These are phyloP conservation scores for Trematosphaeria pertusa DNA, from an alignment of 2,329 filamentous ascomycete species.

Conservation along the genomic window DNA sequence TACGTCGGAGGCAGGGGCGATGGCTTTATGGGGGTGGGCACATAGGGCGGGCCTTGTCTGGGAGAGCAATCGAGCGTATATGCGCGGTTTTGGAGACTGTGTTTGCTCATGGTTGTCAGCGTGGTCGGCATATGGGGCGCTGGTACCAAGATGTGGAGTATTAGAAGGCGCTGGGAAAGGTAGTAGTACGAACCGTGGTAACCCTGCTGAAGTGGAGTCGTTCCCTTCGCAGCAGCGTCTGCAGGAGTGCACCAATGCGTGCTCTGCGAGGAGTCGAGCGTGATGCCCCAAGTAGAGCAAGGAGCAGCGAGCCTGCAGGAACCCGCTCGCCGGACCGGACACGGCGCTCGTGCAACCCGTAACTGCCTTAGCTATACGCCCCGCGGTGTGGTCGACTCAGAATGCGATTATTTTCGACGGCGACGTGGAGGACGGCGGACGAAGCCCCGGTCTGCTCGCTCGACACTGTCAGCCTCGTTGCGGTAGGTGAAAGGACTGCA, in stretches of 20 bases:
- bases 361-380: conserved; percentile 3
- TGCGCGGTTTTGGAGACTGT: conserved; percentile 28
- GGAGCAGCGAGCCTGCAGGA: conserved; percentile 29
- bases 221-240: conserved; percentile 37
- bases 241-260: conserved; percentile 40
- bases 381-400: conserved; percentile 15
- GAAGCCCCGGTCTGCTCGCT: conserved; percentile 31
- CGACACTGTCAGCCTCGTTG: conserved; percentile 38
- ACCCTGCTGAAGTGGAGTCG: conserved; percentile 29
- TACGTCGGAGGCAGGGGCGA: conserved; percentile 24
- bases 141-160: conserved; percentile 20
- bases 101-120: conserved; percentile 44
- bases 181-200: conserved; percentile 45
- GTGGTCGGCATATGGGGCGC: conserved; percentile 15
- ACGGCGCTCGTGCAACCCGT: conserved; percentile 30
- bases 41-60: conserved; percentile 34
- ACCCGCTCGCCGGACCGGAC: conserved; percentile 19
- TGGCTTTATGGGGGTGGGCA: conserved; percentile 28
- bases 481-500: conserved; percentile 37
- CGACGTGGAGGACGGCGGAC: conserved; percentile 5
- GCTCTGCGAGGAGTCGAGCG: conserved; percentile 33
- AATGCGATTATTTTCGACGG: conserved; percentile 6
- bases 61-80: conserved; percentile 17
- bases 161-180: conserved; percentile 24
- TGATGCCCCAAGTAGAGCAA: conserved; percentile 20